Evolutionary conservation across 352 stramenopile species (phyloP).

Genomic region (Thraustochytrium sp.): DNA sequence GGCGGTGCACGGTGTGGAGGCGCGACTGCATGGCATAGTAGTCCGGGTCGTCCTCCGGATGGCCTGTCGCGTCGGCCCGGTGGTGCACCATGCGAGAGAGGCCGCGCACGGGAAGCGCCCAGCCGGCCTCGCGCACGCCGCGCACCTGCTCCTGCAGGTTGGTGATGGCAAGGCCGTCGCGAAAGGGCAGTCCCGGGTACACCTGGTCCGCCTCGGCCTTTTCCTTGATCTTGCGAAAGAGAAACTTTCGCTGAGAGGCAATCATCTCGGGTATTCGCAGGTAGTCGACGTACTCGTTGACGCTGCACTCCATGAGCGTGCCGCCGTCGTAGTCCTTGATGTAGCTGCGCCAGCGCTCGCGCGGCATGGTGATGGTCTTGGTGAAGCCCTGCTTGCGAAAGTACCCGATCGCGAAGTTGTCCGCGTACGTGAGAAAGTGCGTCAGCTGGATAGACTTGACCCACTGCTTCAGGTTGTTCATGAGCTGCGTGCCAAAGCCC

Average conservation of each 20-base stretch:
- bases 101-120: conserved; percentile 59
- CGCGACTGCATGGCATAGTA: neutral
- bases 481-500: conserved; percentile 95
- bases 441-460: conserved; percentile 59
- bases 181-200: conserved; percentile 45
- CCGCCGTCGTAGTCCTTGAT: conserved; percentile 99
- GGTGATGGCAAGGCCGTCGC: neutral
- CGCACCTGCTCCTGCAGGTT: conserved; percentile 19
- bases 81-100: conserved; percentile 54
- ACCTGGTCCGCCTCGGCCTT: conserved; percentile 55
- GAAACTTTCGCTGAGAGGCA: conserved; percentile 81
- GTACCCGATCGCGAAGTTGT: conserved; percentile 98
- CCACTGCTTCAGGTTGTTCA: conserved; percentile 97
- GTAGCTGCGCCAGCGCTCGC: conserved; percentile 88
- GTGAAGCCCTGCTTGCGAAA: conserved; percentile 92
- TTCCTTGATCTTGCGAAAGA: conserved; percentile 57
- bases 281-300: conserved; percentile 96
- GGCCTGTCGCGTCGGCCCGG: neutral
- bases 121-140: conserved; percentile 66
- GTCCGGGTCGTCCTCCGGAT: neutral
- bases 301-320: conserved; percentile 98
- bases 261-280: conserved; percentile 90
- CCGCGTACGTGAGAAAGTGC: conserved; percentile 97
- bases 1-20: conserved; percentile 67
- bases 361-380: conserved; percentile 64